These are phyloP conservation scores for Fraxinus paxiana DNA, from an alignment of 305 asterid genomes.

Conservation along the genomic window DNA sequence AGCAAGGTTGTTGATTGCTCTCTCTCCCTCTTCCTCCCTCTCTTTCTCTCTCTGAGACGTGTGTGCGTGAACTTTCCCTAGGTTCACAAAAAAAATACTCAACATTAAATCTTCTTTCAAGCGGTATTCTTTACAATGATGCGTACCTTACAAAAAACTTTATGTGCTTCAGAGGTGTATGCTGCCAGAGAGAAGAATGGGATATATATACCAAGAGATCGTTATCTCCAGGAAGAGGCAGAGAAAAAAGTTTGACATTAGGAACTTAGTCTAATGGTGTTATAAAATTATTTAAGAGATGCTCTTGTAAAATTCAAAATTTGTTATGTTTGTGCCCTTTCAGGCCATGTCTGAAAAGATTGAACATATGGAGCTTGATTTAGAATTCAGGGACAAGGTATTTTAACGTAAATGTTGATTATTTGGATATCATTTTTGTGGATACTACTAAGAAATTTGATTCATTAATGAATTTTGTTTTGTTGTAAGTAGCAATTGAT, in stretches of 20 bases:
- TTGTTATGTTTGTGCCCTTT: slow-evolving; percentile 1
- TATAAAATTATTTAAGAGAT: neutral
- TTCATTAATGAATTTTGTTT: neutral
- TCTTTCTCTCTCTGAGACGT: neutral
- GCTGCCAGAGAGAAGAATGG: slow-evolving; percentile 32
- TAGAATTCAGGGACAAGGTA: slow-evolving; percentile 22
- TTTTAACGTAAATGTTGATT: neutral
- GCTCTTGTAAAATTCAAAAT: neutral
- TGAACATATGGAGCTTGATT: slow-evolving; percentile 20
- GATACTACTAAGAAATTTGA: slow-evolving; percentile 9
- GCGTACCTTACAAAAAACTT: neutral
- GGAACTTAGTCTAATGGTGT: neutral
- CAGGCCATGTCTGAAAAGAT: slow-evolving; percentile 20
- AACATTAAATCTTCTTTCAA: neutral
- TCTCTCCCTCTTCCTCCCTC: neutral
- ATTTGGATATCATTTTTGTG: neutral
- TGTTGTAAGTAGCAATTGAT: slow-evolving; percentile 36
- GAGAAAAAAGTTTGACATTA: slow-evolving; percentile 34
- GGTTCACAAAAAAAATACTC: neutral
- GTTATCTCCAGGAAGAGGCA: slow-evolving; percentile 28
- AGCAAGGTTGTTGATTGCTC: slow-evolving; percentile 31
- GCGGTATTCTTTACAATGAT: neutral
- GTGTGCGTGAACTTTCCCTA: neutral
- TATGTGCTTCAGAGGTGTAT: slow-evolving; percentile 30
- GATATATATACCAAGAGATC: slow-evolving; percentile 25